Evolutionary conservation across 1,139 yeast genomes (phyloP), one percentile per base, ranked within the genome.

Genomic region (Pichia terricola): DNA sequence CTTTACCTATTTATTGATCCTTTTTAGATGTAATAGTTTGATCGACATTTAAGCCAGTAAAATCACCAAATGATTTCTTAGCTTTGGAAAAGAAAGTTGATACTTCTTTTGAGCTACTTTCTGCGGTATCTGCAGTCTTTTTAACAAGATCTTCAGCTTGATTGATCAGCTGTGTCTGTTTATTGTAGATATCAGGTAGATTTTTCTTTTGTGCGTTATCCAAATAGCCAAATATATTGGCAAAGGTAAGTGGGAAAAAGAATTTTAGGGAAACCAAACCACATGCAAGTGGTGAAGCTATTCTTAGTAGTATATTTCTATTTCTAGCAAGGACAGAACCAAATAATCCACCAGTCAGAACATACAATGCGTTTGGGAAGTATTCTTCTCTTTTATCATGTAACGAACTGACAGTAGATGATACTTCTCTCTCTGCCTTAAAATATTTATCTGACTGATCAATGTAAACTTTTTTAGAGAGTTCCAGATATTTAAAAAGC

Each of bases 271-370:
- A 81, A 10, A 72, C 73, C 25, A 76, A 53, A 16, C 95, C 95
- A 42, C 84, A 71, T 0, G 72, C 64, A 3, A 82, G 48, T 2
- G 97, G 97, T 10, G 79, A 69, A 1, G 76, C 51, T 4, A 73
- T 65, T 56, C 81, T 79, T 16, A 85, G 61, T 4, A 81, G 44
- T 11, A 82, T 48, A 40, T 79, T 76, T 49, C 86, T 73, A 56
- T 80, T 80, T 58, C 95, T 86, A 3, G 95, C 78, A 42, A 84
- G 61, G 41, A 91, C 79, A 30, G 86, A 76, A 43, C 96, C 97
- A 4, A 94, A 69, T 55, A 89, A 72, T 3, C 80, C 72, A n/a
- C 89, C 91, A 37, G 88, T 77, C 10, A 77, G 58, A 28, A 86
- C 70, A 58, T 85, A 88, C 28, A 86, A 66, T 4, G 81, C 66